Percentiles rank a stretch among this genome's conserved stretches.
Conservation (phyloP, 371 early-diverging fungal species). For the Mucor indicus region DNA sequence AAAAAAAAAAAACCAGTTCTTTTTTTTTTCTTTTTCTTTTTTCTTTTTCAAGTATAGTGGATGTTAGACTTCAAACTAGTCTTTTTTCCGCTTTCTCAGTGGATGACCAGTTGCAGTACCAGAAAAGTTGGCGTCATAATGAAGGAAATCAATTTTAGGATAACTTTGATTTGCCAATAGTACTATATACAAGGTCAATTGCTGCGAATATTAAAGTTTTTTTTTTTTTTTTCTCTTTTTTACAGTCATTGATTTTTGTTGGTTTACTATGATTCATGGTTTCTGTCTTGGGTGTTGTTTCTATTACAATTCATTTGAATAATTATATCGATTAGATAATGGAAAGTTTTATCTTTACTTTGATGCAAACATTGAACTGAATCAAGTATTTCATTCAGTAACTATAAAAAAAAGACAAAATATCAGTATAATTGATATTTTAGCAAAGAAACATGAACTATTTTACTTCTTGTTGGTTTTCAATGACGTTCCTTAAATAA, state of each 20-base stretch:
- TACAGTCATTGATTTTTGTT: constrained; percentile 21
- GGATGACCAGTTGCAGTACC: too few species aligned
- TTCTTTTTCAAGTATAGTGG: too few species aligned
- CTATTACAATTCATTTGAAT: not conserved
- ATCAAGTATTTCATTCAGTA: constrained; percentile 4
- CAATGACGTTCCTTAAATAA: constrained; percentile 8
- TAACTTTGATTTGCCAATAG: not conserved
- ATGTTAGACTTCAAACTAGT: too few species aligned
- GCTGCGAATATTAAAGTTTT: not conserved
- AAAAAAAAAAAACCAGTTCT: not conserved
- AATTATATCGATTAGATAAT: not conserved
- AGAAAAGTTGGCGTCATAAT: not conserved
- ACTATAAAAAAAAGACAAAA: constrained; percentile 1
- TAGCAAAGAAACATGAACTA: not conserved
- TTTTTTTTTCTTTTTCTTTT: not conserved
- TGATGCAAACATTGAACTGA: constrained; percentile 7
- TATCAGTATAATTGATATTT: not conserved
- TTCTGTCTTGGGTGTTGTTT: not conserved
- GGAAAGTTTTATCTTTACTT: not conserved
- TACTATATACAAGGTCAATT: not conserved
- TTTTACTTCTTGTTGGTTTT: constrained; percentile 15
- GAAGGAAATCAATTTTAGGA: too few species aligned
- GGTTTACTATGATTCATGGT: constrained; percentile 6
- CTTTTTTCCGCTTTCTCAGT: too few species aligned
- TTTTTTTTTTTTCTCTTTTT: not conserved